phyloP scores from a whole-genome alignment of 1,139 yeast genomes.

The Pichia sp. region DNA sequence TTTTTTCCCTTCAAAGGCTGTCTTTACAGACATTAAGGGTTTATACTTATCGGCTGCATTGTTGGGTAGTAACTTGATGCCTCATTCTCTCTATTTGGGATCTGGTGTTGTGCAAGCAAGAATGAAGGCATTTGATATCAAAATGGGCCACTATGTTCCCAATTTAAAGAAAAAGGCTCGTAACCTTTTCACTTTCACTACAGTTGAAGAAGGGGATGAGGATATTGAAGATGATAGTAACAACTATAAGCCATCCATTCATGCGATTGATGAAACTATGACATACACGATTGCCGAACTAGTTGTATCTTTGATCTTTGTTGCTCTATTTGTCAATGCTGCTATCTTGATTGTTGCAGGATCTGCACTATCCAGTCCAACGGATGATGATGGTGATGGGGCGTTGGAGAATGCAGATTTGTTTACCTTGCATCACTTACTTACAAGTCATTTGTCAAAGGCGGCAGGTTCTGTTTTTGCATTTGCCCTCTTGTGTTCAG shows the following conservation, averaged over 20 bases:
- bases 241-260: constrained; percentile 55
- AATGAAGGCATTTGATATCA: constrained; percentile 69
- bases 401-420: constrained; percentile 57
- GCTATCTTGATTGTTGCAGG: constrained; percentile 85
- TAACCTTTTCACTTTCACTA: constrained; percentile 16
- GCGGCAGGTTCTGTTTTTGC: constrained; percentile 93
- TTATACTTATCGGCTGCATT: constrained; percentile 83
- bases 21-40: constrained; percentile 67
- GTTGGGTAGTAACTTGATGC: constrained; percentile 97
- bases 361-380: constrained; percentile 61
- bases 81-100: constrained; percentile 87
- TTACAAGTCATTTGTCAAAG: constrained; percentile 68
- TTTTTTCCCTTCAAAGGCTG: constrained; percentile 67
- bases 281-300: constrained; percentile 70
- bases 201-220: constrained; percentile 1
- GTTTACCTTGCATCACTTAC: constrained; percentile 72
- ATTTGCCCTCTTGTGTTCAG: constrained; percentile 85
- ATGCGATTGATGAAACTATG: constrained; percentile 66
- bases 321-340: constrained; percentile 82
- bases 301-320: constrained; percentile 64
- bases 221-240: constrained; percentile 9
- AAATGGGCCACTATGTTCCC: constrained; percentile 46
- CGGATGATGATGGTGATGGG: constrained; percentile 53
- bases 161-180: constrained; percentile 15
- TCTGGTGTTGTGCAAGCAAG: constrained; percentile 92